Evolutionary conservation across 2,329 filamentous ascomycete genomes (phyloP), one percentile per base, ranked within the genome.

Genomic region (Xylaria multiplex): DNA sequence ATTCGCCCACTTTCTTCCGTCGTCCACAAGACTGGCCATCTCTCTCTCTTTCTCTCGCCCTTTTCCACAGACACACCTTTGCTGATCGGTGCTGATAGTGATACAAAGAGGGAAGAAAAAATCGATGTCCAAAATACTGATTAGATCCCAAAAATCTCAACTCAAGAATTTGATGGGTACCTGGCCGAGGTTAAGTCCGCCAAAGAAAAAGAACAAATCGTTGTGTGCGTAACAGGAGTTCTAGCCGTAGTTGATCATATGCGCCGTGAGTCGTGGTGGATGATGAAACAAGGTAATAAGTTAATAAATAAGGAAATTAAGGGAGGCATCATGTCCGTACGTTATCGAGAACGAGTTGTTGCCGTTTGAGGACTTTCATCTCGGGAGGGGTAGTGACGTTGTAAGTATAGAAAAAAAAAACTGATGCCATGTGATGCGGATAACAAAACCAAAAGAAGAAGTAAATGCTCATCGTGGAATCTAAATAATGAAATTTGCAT

Each of bases 181-280:
- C 49, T 48, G 52, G 64, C 62, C 64, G 30, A 65, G 42, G 58
- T 66, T 40, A 62, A 64, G 56, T 63, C 55, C 58, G 58, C 61
- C 62, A 59, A 54, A 57, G 48, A 64, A 65, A 57, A 63, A 58
- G 48, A 65, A 54, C 57, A 62, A 64, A 63, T 65, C 57, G 50
- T 66, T 43, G 61, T 70, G 71, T 71, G 70, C 72, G 66, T 70
- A 63, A 72, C 66, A 67, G 70, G 64, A 70, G 68, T 72, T 64
- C 69, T 68, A 72, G 70, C 69, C 72, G 66, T 74, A 56, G 68
- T 72, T 66, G 70, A 66, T 73, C 73, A 71, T 73, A 67, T 73
- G 74, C 73, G 72, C 73, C 72, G 70, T 75, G 71, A 74, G 70
- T 75, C 73, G 72, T 75, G 68, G 68, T 62, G 58, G 67, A 68